Base-by-base conservation (phyloP, 2,329 filamentous ascomycete genomes). In the Purpureocillium lavendulum region DNA sequence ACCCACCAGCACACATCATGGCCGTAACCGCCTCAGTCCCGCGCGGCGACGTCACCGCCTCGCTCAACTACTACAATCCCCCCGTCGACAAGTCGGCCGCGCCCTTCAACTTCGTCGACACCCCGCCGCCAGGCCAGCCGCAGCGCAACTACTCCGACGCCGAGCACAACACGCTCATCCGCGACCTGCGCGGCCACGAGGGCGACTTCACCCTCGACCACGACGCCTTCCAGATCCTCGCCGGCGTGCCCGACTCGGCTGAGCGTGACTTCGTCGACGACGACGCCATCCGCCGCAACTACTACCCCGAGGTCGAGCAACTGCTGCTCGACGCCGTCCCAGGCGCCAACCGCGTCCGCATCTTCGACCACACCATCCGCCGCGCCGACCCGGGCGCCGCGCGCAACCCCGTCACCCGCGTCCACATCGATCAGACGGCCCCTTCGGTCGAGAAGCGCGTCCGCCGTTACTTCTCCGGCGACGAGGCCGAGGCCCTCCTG, bases 321-420 rank as follows among this genome's bases (percentile, higher is more conserved):
- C 65, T 94, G 18, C 66, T 96, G 1, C 65, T 88, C 3, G 64
- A 76, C 12, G 61, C 77, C 41, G 69, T 94, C 13, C 79, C 82
- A 0, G 84, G 82, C 39, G 72, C 76, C 18, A 70, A 75, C 41
- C 70, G 72, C 4, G 68, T 94, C 24, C 67, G 86, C 49, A 66
- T 94, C 55, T 95, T 94, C 63, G 87, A 94, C 67, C 85, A 95
- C 66, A 94, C 87, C 7, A 77, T 94, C 58, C 82, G 88, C n/a
- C 76, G 84, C 32, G 68, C 76, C 10, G 56, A 61, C 2, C 72
- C 78, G 0, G 60, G 66, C 39, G 74, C 83, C 0, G 59, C 61
- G n/a, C 76, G 87, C 35, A 68, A 65, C 2, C 87, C 88, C 2
- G 87, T 94, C 0, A 75, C 69, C 11, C 62, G 75, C 31, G 84